Base-by-base conservation (phyloP, 345 rosid species). In the Boechera divaricarpa region DNA sequence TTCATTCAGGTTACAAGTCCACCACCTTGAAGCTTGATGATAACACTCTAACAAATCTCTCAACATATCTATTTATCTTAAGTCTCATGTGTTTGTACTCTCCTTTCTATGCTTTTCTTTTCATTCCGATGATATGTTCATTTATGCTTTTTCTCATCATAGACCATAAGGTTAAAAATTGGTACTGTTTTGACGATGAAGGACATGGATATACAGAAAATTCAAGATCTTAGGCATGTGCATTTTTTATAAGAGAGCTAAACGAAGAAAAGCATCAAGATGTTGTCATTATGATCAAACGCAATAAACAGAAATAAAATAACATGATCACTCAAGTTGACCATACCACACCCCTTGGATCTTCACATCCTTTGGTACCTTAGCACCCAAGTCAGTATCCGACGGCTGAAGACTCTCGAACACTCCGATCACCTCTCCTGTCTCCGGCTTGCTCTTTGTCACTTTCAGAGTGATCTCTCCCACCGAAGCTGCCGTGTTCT, bases 401-500 rank as follows among this genome's bases (percentile, higher is more conserved):
- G 98, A 95, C n/a, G 98, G 98, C 88, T 94, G 97, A 63, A 90
- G 0, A 70, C 98, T 94, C 89, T 94, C 98, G 35, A 94, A 94
- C 79, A 92, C 98, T 6, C 98, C 96, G 9, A 94, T 92, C 38
- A 94, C 81, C 79, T 94, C 98, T 33, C 98, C 97, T 0, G 91
- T 92, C 78, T 92, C 97, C 0, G 98, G 97, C 80, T 87, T 94
- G 82, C 80, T 90, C 84, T 85, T 80, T 42, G 95, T 88, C 10
- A 92, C 97, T 67, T 93, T 88, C 31, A 94, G 55, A 12, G 91
- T 92, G 80, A 94, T 94, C 75, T 92, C 91, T 47, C 98, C 98
- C 0, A 73, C 84, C 1, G 97, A 94, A 5, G 97, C 83, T 0
- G 95, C 75, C 0, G 77, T 33, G 69, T 80, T 92, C 89, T 94